Evolutionary conservation across 1,284 basidiomycete genomes (phyloP), one percentile per base, ranked within the genome.

Genomic region (Ganoderma lingzhi): DNA sequence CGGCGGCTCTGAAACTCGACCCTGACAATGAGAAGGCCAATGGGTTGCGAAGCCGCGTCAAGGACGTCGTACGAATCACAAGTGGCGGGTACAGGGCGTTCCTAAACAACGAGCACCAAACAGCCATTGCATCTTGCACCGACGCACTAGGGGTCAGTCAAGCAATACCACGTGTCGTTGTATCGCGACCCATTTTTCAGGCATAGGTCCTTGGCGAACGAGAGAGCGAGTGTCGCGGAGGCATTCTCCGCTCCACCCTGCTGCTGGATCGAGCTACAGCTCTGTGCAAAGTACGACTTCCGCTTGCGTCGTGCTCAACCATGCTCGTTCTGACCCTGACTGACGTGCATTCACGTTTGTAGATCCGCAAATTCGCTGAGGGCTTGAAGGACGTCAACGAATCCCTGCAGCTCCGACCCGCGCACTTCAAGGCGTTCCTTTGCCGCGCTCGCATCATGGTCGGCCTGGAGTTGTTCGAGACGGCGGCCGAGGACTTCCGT

Each of bases 381-480:
- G 70, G 71, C 14, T 45, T 74, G 32, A 71, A 64, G 42, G 68
- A 72, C 55, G 45, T 70, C 42, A 56, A 72, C n/a, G 65, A 44
- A 3, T 65, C 71, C 12, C 63, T 71, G 19, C 64, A 64, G 39
- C 67, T 72, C 5, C 59, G 66, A n/a, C 62, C 67, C 0, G 32
- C 51, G 3, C 69, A 65, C 35, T 59, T 44, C 44, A 62, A 70
- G 28, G 71, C 70, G 1, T 39, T 63, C 35, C 37, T 68, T 4
- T 64, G 66, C 23, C 71, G 71, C 51, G 73, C 59, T 8, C 68
- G 73, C 32, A 62, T 74, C 39, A 60, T 68, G 53, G 53, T 69
- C 44, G 71, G 64, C 5, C 66, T 74, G 4, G 71, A 72, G 45
- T 56, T 72, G 6, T 74, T 70, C 48, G 73, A 74, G 19, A 45